These are phyloP conservation scores for Sisymbrium irio DNA, from an alignment of 345 rosid species.

Conservation along the genomic window DNA sequence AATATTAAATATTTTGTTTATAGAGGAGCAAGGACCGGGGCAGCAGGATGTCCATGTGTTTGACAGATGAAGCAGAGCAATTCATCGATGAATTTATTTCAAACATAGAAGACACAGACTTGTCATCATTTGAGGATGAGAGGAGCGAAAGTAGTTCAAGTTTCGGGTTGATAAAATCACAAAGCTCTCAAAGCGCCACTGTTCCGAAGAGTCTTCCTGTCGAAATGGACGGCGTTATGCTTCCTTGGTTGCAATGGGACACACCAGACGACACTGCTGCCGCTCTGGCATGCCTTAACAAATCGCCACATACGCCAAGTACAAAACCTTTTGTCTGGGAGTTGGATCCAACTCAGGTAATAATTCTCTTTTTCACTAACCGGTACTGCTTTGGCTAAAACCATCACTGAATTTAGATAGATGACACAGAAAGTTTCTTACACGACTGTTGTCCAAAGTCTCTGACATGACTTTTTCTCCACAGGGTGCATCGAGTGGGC, in stretches of 20 bases:
- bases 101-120: conserved; percentile 89
- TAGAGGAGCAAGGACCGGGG: conserved; percentile 75
- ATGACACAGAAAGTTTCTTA: too few relatives aligned
- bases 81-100: conserved; percentile 85
- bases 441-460: too few relatives aligned
- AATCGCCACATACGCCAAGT: conserved; percentile 30
- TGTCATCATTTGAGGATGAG: conserved; percentile 92
- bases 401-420: background rate
- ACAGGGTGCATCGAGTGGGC: conserved; percentile 46
- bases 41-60: conserved; percentile 62
- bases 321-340: conserved; percentile 39
- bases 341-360: conserved; percentile 36
- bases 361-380: background rate
- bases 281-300: conserved; percentile 37
- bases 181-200: conserved; percentile 41
- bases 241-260: conserved; percentile 98
- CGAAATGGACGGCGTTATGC: conserved; percentile 83
- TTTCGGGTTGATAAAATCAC: conserved; percentile 54
- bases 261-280: conserved; percentile 61
- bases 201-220: conserved; percentile 39
- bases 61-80: conserved; percentile 88
- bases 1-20: background rate
- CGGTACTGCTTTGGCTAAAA: background rate
- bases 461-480: background rate
- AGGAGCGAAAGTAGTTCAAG: conserved; percentile 86